Percentiles rank a stretch among this genome's conserved stretches.
Conservation (phyloP, 148 eudicot species). For the Camellia japonica region DNA sequence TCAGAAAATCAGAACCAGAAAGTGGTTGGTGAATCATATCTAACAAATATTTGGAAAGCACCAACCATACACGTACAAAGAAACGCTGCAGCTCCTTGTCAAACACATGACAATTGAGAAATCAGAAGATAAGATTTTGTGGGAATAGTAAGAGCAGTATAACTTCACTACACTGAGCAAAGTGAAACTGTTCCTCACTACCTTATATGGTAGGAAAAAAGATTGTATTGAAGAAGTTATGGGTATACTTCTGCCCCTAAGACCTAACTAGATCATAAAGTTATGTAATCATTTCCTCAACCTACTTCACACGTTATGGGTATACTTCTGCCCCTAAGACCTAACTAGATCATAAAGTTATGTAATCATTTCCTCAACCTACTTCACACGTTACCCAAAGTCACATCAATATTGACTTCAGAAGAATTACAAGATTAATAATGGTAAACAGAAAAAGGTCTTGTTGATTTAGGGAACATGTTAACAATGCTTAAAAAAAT, state of each 20-base stretch:
- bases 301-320: not conserved
- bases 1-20: not conserved
- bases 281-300: not conserved
- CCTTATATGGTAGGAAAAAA: not conserved
- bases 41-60: not conserved
- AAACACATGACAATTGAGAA: not conserved
- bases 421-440: not conserved
- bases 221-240: not conserved
- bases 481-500: too few relatives aligned
- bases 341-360: not conserved
- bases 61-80: not conserved
- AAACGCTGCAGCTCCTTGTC: not conserved
- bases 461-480: too few relatives aligned
- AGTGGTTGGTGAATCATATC: not conserved
- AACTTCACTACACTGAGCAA: not conserved
- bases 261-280: not conserved
- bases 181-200: conserved; percentile 3
- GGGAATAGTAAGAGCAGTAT: too few relatives aligned
- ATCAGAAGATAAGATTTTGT: too few relatives aligned
- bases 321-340: not conserved
- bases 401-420: not conserved
- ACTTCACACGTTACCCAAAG: not conserved
- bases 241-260: not conserved
- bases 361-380: not conserved
- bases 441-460: too few relatives aligned